phyloP scores from a whole-genome alignment of 2,329 filamentous ascomycete species.

The Zymoseptoria pseudotritici region DNA sequence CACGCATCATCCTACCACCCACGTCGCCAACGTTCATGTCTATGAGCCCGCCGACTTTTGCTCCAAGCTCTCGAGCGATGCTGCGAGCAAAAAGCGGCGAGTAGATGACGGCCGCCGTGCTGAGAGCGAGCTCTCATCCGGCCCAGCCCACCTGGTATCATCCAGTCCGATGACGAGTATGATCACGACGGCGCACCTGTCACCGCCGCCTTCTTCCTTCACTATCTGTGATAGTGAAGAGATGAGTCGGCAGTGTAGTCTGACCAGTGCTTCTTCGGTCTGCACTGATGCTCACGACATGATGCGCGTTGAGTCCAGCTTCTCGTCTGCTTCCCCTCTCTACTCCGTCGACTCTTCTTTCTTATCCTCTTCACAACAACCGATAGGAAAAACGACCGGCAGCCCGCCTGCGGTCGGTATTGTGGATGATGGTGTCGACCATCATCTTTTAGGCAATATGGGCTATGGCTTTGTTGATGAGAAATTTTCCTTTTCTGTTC shows the following conservation, averaged over 20 bases:
- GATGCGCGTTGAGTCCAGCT: constrained; percentile 38
- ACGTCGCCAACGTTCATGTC: constrained; percentile 15
- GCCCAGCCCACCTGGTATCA: constrained; percentile 12
- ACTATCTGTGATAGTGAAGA: constrained; percentile 20
- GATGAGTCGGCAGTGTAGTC: constrained; percentile 43
- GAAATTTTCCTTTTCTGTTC: constrained; percentile 21
- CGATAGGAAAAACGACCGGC: constrained; percentile 16
- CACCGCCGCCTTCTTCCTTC: constrained; percentile 14
- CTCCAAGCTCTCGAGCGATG: constrained; percentile 19
- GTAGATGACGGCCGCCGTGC: constrained; percentile 11
- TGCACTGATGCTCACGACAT: constrained; percentile 37
- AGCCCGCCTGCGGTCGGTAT: constrained; percentile 20
- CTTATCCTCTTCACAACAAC: constrained; percentile 14
- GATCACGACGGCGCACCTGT: constrained; percentile 24
- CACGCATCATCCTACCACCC: constrained; percentile 4
- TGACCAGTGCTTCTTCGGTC: constrained; percentile 27
- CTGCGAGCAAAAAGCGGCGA: constrained; percentile 20
- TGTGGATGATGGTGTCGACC: constrained; percentile 16
- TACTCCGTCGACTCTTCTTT: constrained; percentile 21
- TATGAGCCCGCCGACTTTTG: constrained; percentile 25
- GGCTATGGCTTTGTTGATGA: constrained; percentile 19
- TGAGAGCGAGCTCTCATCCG: constrained; percentile 10
- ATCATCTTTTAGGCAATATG: constrained; percentile 20
- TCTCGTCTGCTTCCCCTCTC: constrained; percentile 24
- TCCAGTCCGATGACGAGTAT: constrained; percentile 24